phyloP scores from a whole-genome alignment of 805 yeast genomes.

The Candida xiaguanensis region DNA sequence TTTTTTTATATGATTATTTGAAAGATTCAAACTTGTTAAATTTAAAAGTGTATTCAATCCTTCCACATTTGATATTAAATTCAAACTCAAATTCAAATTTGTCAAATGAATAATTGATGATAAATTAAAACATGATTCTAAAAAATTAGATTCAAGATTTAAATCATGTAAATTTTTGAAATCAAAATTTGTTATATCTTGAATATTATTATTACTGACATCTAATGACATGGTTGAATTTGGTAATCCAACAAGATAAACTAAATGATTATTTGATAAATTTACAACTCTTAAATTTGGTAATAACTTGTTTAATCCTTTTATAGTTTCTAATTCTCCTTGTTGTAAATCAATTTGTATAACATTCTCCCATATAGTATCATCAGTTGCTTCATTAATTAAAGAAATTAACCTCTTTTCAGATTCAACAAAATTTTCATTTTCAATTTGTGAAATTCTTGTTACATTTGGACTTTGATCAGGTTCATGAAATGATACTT shows the following conservation, averaged over 20 bases:
- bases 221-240: constrained; percentile 31
- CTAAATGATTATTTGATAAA: constrained; percentile 40
- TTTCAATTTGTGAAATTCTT: constrained; percentile 34
- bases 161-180: constrained; percentile 41
- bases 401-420: constrained; percentile 41
- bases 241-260: constrained; percentile 47
- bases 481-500: constrained; percentile 38
- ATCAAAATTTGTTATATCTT: constrained; percentile 39
- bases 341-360: constrained; percentile 32
- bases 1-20: constrained; percentile 41
- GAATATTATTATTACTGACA: constrained; percentile 36
- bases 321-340: constrained; percentile 35
- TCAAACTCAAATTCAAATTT: constrained; percentile 34
- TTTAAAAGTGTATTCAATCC: constrained; percentile 38
- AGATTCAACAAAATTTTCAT: constrained; percentile 45
- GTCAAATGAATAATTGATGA: constrained; percentile 39
- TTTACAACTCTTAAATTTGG: constrained; percentile 41
- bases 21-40: constrained; percentile 37
- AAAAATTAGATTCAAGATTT: constrained; percentile 34
- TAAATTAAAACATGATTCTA: constrained; percentile 36
- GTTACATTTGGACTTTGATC: constrained; percentile 26
- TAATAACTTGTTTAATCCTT: constrained; percentile 40
- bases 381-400: constrained; percentile 35
- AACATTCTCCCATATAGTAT: constrained; percentile 40
- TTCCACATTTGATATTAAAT: constrained; percentile 29